Evolutionary conservation across 345 rosid species (phyloP), one percentile per base, ranked within the genome.

Genomic region (Cardamine resedifolia): DNA sequence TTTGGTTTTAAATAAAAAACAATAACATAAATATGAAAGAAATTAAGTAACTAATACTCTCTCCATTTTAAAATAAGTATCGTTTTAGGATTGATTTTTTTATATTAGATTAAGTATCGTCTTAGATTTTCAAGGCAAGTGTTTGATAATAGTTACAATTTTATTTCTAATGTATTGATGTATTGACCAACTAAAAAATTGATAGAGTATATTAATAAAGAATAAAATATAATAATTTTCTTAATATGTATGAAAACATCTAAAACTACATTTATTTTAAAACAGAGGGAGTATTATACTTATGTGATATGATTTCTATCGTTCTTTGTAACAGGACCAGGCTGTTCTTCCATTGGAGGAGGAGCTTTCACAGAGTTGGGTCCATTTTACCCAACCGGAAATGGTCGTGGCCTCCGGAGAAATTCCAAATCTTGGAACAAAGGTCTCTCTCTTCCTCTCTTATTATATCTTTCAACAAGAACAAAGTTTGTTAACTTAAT

Each of bases 341-440:
- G 98, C 34, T 94, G 98, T 73, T 94, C 98, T 20, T 94, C 98
- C 18, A 60, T 94, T 21, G 97, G 97, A 26, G 97, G 98, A 64
- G 98, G 97, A 38, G 96, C 98, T 69, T 89, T 94, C 71, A 94
- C 97, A 2, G 97, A 94, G 78, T 72, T 94, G 78, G 96, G 98
- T 58, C 97, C 97, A 66, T 94, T 94, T 85, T 94, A 79, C 69
- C 95, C 98, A 0, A 71, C 48, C 10, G 93, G 98, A 3, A 79
- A 94, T 82, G 98, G 96, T 45, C 86, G 83, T 44, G 83, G 91
- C 57, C 98, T 94, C 50, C 80, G 91, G 39, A 86, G 58, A 76
- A 94, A 94, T 70, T 50, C 83, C 2, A 86, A 91, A 92, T 89
- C 97, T 19, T 94, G 98, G 98, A 94, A 94, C 73, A 89, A 55